These are phyloP conservation scores for Aureobasidium leucospermi DNA, from an alignment of 2,329 filamentous ascomycete genomes.

Conservation along the genomic window DNA sequence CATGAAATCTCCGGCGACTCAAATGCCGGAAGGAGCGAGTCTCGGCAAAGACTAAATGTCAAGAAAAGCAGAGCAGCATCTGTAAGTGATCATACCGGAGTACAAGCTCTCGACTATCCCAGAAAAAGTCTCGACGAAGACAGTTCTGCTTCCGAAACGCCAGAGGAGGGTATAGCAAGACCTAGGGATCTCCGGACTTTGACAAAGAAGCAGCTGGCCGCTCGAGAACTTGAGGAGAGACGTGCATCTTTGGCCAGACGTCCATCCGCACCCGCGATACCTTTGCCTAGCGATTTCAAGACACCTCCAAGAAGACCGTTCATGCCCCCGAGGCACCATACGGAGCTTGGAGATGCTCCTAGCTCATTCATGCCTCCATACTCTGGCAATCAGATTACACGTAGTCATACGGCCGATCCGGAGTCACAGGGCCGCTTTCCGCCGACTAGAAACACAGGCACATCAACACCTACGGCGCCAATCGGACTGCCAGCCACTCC, in stretches of 20 bases:
- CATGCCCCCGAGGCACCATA: slow-evolving; percentile 29
- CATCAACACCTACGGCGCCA: slow-evolving; percentile 45
- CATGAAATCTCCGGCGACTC: neutral
- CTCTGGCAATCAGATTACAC: slow-evolving; percentile 34
- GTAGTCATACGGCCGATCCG: slow-evolving; percentile 61
- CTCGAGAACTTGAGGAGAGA: slow-evolving; percentile 80
- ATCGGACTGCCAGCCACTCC: slow-evolving; percentile 86
- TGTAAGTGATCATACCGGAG: neutral
- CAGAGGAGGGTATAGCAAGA: slow-evolving; percentile 21
- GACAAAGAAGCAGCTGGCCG: slow-evolving; percentile 42
- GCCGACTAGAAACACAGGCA: slow-evolving; percentile 27
- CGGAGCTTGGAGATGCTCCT: slow-evolving; percentile 39
- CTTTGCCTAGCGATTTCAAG: slow-evolving; percentile 57
- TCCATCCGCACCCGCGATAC: slow-evolving; percentile 71
- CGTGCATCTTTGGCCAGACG: slow-evolving; percentile 75
- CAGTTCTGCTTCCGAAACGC: slow-evolving; percentile 35
- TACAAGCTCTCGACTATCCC: no score
- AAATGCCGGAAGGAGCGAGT: neutral
- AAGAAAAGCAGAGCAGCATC: neutral
- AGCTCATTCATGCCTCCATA: slow-evolving; percentile 30
- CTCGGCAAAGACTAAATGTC: neutral
- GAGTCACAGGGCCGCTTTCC: slow-evolving; percentile 35
- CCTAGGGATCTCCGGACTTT: slow-evolving; percentile 15
- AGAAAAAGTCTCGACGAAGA: slow-evolving; percentile 3
- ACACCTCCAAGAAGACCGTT: slow-evolving; percentile 29